Evolutionary conservation across 202 grass and related monocot genomes (phyloP), one percentile per base, ranked within the genome.

Genomic region (Panicum hallii): DNA sequence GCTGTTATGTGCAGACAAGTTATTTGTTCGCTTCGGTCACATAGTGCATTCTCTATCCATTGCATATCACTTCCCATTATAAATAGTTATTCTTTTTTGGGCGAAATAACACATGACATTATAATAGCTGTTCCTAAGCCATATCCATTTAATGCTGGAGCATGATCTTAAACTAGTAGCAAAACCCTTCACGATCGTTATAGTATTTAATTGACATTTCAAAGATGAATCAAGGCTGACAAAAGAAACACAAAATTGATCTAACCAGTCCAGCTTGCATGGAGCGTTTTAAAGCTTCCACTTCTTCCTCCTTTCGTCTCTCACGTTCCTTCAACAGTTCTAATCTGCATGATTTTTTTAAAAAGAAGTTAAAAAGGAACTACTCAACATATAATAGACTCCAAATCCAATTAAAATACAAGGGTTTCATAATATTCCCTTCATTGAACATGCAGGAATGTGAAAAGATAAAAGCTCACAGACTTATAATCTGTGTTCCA

Each of bases 251-350:
- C 14, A 15, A 55, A 34, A 85, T 34, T 55, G 77, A 81, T 89
- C 90, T 86, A 85, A 99, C 97, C 97, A 99, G 89, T 86, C 97
- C 97, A 89, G 87, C 91, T 90, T 99, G 93, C 97, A 99, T 99
- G 28, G 97, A 94, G 38, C 89, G 83, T 83, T 97, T 99, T 54
- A 99, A 78, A 83, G 97, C 89, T 81, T 89, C 90, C 19, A 97
- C 89, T 89, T 99, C 87, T 67, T 92, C 91, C 81, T 96, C 97
- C 87, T 99, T 99, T 65, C 90, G 86, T 44, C 68, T 90, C 82
- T 99, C 97, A 85, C 90, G 93, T 84, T 94, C 97, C 61, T 79
- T 94, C 60, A 97, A 57, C 70, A 97, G 63, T 86, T 99, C 97
- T 38, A 90, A 36, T 84, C 97, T 99, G 93, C 72, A 82, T n/a